phyloP scores from a whole-genome alignment of 192 early-diverging fungal species.

The Rhizoclosmatium globosum region DNA sequence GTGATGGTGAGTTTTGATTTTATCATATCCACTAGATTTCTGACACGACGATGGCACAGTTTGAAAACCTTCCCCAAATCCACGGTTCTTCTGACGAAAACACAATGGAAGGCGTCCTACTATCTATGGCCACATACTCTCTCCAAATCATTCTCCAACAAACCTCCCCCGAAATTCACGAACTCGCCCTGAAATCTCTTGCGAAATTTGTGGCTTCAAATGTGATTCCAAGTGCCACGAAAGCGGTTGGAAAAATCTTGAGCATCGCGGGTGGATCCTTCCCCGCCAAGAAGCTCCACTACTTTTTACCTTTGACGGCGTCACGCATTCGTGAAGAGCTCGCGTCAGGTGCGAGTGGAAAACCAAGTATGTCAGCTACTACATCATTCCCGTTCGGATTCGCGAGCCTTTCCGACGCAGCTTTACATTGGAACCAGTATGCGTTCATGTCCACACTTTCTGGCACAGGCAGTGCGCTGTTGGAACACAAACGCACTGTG shows the following conservation, averaged over 20 bases:
- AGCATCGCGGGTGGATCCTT: conserved; percentile 49
- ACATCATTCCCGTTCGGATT: conserved; percentile 55
- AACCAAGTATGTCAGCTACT: conserved; percentile 47
- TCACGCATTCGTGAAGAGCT: conserved; percentile 69
- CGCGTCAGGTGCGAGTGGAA: conserved; percentile 67
- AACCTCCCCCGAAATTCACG: conserved; percentile 69
- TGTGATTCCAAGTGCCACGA: conserved; percentile 75
- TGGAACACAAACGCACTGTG: conserved; percentile 55
- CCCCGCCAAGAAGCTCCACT: conserved; percentile 54
- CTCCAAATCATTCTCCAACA: conserved; percentile 66
- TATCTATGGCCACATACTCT: conserved; percentile 10
- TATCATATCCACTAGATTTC: conserved; percentile 3
- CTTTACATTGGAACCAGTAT: conserved; percentile 81
- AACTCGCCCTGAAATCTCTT: conserved; percentile 66
- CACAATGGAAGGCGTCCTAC: conserved; percentile 16
- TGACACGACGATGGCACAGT: conserved; percentile 41
- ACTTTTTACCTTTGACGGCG: conserved; percentile 67
- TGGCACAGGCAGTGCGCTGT: conserved; percentile 55
- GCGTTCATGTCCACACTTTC: conserved; percentile 64
- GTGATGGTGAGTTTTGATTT: conserved; percentile 65
- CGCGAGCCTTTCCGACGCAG: conserved; percentile 66
- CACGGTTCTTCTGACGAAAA: conserved; percentile 44
- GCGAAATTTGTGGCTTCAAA: conserved; percentile 63
- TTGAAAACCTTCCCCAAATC: conserved; percentile 79
- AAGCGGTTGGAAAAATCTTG: conserved; percentile 67